Evolutionary conservation across 2,329 filamentous ascomycete genomes (phyloP).

Genomic region (Neonectria sp.): DNA sequence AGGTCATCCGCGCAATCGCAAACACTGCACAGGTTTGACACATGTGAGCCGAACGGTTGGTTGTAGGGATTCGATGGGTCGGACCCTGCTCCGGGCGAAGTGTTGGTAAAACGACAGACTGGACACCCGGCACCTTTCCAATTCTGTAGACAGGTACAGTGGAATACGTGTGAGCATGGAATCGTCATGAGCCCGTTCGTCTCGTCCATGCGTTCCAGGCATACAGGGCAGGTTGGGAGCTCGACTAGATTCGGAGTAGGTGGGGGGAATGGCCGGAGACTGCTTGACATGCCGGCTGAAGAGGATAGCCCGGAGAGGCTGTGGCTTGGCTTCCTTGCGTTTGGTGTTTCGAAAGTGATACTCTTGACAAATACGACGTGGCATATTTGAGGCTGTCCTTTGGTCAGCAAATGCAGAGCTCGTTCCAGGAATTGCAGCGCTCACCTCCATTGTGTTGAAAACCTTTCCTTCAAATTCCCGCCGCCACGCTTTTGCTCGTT

Average conservation of each 20-base stretch:
- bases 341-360: slow-evolving; percentile 84
- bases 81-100: slow-evolving; percentile 53
- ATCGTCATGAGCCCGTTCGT: slow-evolving; percentile 96
- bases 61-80: slow-evolving; percentile 66
- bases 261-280: slow-evolving; percentile 72
- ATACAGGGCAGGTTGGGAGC: slow-evolving; percentile 95
- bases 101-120: slow-evolving; percentile 89
- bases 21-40: slow-evolving; percentile 82
- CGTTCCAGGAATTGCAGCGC: slow-evolving; percentile 15
- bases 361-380: slow-evolving; percentile 96
- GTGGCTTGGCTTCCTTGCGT: slow-evolving; percentile 59
- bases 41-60: slow-evolving; percentile 71
- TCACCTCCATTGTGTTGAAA: slow-evolving; percentile 91
- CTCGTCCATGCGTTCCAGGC: slow-evolving; percentile 97
- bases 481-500: slow-evolving; percentile 84
- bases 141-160: slow-evolving; percentile 95
- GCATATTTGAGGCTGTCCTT: slow-evolving; percentile 85
- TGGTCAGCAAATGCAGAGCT: slow-evolving; percentile 34
- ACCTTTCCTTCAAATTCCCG: slow-evolving; percentile 92
- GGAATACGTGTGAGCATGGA: slow-evolving; percentile 97
- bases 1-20: slow-evolving; percentile 88
- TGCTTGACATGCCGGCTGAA: slow-evolving; percentile 58
- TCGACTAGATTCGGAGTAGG: slow-evolving; percentile 89
- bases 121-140: slow-evolving; percentile 97
- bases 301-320: slow-evolving; percentile 73